Evolutionary conservation across 2,329 filamentous ascomycete genomes (phyloP), one percentile per base, ranked within the genome.

Genomic region (Anthostomella pinea): DNA sequence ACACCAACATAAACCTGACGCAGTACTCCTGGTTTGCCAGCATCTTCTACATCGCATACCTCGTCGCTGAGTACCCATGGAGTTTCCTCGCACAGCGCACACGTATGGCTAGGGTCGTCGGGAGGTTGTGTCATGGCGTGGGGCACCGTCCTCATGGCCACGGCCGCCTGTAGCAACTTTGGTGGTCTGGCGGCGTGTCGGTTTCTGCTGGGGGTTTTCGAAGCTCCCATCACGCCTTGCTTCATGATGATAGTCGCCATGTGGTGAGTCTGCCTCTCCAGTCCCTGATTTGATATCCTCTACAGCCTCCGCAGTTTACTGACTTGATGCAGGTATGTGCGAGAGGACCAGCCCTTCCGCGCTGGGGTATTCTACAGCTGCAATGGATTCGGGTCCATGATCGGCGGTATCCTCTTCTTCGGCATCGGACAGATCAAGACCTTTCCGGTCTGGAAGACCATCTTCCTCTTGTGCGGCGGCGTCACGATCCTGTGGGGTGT

Each of bases 1-100:
- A 66, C 15, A 74, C 73, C 0, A 57, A 65, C 13, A 74, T 76
- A 46, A 65, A 56, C 2, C 53, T 60, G 10, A 58, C 60, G 1
- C 57, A 76, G 33, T 79, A 78, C 42, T 66, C 65, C 30, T 77
- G 73, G 72, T 64, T 76, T n/a, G 69, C 71, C 2, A 71, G 65
- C 15, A 69, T 77, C 4, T 78, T 77, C 51, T 78, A 77, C 41
- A 63, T 78, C n/a, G 73, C 58, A 5, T 50, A 50, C 31, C 32
- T 48, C 23, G 37, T 50, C 6, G 41, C 41, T 10, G 44, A 50
- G 31, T 65, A 63, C 14, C 63, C 62, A 0, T 62, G 57, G 56
- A 41, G 54, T 17, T 60, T 53, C 32, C 48, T 65, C 0, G 60
- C 58, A 0, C 62, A 65, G 33, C 56, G 59, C 35, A 60, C 57